These are phyloP conservation scores for Metschnikowia kunwiensis DNA, from an alignment of 805 yeast genomes.

Conservation along the genomic window DNA sequence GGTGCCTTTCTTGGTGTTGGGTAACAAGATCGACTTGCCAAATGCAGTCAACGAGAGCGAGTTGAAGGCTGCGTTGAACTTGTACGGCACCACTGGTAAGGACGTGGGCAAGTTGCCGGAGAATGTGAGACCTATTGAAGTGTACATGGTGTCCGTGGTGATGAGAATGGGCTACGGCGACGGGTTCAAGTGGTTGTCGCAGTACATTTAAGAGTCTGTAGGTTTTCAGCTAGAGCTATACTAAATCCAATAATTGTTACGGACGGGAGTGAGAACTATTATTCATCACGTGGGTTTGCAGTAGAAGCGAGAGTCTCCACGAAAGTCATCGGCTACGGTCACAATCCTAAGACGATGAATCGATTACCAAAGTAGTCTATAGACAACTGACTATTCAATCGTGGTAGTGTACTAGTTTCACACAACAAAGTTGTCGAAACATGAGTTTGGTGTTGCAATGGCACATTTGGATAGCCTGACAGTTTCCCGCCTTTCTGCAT, in stretches of 20 bases:
- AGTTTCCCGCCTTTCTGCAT: too few species aligned
- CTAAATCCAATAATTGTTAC: background rate
- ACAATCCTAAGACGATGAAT: too few species aligned
- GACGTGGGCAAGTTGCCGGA: conserved; percentile 60
- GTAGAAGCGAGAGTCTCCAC: too few species aligned
- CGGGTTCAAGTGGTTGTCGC: conserved; percentile 97
- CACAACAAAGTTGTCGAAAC: too few species aligned
- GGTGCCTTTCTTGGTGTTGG: conserved; percentile 91
- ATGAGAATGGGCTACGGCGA: conserved; percentile 99
- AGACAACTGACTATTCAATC: too few species aligned
- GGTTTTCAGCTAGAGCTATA: conserved; percentile 7
- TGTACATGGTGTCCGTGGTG: conserved; percentile 96
- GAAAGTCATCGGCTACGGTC: too few species aligned
- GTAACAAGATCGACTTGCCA: conserved; percentile 94
- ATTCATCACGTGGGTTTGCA: too few species aligned
- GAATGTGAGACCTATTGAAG: conserved; percentile 87
- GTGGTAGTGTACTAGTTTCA: too few species aligned
- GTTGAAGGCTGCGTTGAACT: conserved; percentile 83
- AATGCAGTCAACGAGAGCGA: conserved; percentile 94
- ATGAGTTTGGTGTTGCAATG: too few species aligned
- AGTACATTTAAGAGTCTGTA: conserved; percentile 62
- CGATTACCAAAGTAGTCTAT: too few species aligned
- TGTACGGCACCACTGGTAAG: conserved; percentile 88
- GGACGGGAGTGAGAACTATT: background rate
- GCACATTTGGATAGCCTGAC: too few species aligned